Evolutionary conservation across 2,329 filamentous ascomycete species (phyloP), one percentile per base, ranked within the genome.

Genomic region (Rhynchosporium secalis): DNA sequence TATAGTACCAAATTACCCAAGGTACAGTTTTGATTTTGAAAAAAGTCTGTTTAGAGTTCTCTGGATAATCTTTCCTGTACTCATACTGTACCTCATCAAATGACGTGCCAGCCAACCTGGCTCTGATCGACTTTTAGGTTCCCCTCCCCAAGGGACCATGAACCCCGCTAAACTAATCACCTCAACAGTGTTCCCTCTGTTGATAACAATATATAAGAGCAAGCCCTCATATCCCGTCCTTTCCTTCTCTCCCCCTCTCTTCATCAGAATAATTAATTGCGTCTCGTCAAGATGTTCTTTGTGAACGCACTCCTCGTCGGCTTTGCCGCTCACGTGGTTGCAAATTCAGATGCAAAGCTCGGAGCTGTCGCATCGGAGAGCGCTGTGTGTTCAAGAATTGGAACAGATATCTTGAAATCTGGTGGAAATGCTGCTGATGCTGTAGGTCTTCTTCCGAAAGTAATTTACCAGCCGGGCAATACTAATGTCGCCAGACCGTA

Each of bases 341-440:
- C 51, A 41, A 51, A 15, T 10, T 12, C 45, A 20, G 57, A 52
- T 52, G 47, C 58, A 13, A 63, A 56, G 20, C 58, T 61, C 51
- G 89, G 89, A 29, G 90, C 88, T 40, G 86, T 92, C 26, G 87
- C 89, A 12, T 88, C 86, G 58, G 89, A 92, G 74, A 86, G 82
- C 69, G 75, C 78, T 2, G 82, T 89, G 66, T 93, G 90, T 72
- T 91, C 87, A 65, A 73, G 80, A 38, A 87, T 91, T 69, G 90
- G 90, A 1, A 82, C 83, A 31, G 81, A 88, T 48, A 78, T 90
- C 20, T 75, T 92, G 59, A 76, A 82, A 58, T 71, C 78, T 48
- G 86, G 86, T 13, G 82, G 82, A 7, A 85, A 83, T 75, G 81
- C 82, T 45, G 82, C 81, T 20, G 82, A 85, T 76, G 79, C 82